phyloP scores from a whole-genome alignment of 495 filamentous ascomycete genomes.

The Thermochaetoides thermophila region DNA sequence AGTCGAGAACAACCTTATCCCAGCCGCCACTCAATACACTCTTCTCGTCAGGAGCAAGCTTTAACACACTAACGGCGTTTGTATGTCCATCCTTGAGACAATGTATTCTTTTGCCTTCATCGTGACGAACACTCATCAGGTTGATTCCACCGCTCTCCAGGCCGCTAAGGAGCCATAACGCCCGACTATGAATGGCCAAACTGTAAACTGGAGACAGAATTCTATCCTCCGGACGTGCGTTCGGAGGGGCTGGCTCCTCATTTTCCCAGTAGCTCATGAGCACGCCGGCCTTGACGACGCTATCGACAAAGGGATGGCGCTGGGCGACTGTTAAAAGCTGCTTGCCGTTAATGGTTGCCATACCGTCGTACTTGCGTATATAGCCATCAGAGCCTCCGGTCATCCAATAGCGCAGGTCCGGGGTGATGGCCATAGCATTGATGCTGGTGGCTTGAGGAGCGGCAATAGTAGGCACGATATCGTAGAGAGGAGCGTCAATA shows the following conservation, averaged over 20 bases:
- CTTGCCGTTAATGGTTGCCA: constrained; percentile 88
- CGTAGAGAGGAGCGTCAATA: constrained; percentile 71
- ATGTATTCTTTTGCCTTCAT: constrained; percentile 79
- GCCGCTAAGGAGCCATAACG: constrained; percentile 80
- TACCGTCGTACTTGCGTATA: constrained; percentile 89
- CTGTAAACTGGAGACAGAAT: constrained; percentile 81
- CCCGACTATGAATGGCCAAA: constrained; percentile 76
- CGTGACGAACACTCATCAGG: constrained; percentile 83
- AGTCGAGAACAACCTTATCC: constrained; percentile 88
- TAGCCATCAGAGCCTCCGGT: constrained; percentile 89
- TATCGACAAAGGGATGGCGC: constrained; percentile 92
- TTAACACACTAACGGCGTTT: constrained; percentile 81
- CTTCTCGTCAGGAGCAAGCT: constrained; percentile 68
- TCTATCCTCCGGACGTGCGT: constrained; percentile 33
- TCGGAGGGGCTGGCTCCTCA: constrained; percentile 34
- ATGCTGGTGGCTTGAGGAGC: constrained; percentile 92
- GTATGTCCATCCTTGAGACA: constrained; percentile 61
- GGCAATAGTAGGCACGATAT: constrained; percentile 93
- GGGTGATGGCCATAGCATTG: constrained; percentile 81
- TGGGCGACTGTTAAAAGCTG: constrained; percentile 89
- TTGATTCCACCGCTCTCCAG: constrained; percentile 86
- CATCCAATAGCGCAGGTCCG: constrained; percentile 91
- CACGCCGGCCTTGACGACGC: constrained; percentile 84
- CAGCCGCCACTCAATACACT: constrained; percentile 87
- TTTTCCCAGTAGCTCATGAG: constrained; percentile 97